Evolutionary conservation across 345 rosid genomes (phyloP), one percentile per base, ranked within the genome.

Genomic region (Lepidium didymum): DNA sequence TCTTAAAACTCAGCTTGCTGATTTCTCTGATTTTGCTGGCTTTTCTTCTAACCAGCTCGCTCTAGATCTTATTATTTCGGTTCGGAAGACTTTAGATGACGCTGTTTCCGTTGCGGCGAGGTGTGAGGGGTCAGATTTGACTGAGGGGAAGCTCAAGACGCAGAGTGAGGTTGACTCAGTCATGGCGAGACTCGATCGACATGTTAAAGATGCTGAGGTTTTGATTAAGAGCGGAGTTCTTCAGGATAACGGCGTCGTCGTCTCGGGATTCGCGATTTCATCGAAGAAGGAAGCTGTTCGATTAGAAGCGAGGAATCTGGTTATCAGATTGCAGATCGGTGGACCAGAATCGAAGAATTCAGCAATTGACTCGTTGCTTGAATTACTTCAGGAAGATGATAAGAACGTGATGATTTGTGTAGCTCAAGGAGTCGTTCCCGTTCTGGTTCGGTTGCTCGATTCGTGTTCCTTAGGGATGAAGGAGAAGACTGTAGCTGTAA

Each of bases 401-500:
- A 93, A 88, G 87, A 91, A 86, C 81, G 96, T 93, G 31, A 73
- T 91, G 94, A 82, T 90, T 27, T 85, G 86, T 4, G 96, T 90
- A 19, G 90, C 96, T 8, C 97, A 91, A 57, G 98, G 98, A 12
- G 77, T 91, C 46, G 91, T 93, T 40, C 97, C 94, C 1, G 88
- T 88, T 56, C 80, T 93, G 5, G 84, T 84, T 36, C 76, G 87
- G 25, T 81, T 88, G 10, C 80, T 90, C 10, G 97, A 90, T 73
- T 84, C 87, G 14, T 74, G 81, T 47, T 84, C 85, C 9, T 13
- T 63, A 38, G 85, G 75, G 46, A 80, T 86, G 81, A 91, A 87
- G 56, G 98, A 93, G 74, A 88, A 87, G 78, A 65, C 84, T 1
- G 91, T 91, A 0, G 79, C 91, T 1, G 91, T 86, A 4, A 83